phyloP scores from a whole-genome alignment of 192 early-diverging fungal genomes.

The Mortierella alpina region DNA sequence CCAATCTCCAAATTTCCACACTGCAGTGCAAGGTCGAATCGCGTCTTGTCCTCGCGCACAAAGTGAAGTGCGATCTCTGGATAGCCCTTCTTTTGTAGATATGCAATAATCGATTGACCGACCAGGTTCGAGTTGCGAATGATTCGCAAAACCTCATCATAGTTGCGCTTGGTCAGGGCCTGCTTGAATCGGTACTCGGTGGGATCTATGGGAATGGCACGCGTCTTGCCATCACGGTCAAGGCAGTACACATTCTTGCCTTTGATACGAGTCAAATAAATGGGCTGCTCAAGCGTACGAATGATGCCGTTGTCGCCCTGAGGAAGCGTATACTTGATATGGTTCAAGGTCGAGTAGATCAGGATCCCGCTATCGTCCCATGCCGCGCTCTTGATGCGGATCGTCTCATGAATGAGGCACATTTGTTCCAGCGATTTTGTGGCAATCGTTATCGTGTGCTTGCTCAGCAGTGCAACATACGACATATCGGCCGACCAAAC shows the following conservation, averaged over 20 bases:
- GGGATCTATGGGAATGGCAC: conserved; percentile 90
- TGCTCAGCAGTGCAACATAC: conserved; percentile 91
- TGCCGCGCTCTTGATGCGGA: conserved; percentile 96
- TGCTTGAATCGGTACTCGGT: conserved; percentile 99
- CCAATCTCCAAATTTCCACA: conserved; percentile 98
- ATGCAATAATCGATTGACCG: conserved; percentile 98
- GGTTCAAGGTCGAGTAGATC: conserved; percentile 97
- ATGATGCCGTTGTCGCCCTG: conserved; percentile 98
- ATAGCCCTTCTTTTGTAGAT: conserved; percentile 99
- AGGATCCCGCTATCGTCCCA: conserved; percentile 95
- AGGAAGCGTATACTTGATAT: conserved; percentile 96
- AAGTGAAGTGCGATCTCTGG: conserved; percentile 99
- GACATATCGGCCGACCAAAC: conserved; percentile 93
- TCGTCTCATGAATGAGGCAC: conserved; percentile 94
- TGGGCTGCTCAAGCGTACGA: conserved; percentile 94
- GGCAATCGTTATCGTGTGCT: conserved; percentile 95
- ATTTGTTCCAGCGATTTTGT: conserved; percentile 90
- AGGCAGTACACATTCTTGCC: conserved; percentile 88
- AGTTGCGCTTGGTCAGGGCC: conserved; percentile 89
- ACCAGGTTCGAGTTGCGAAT: conserved; percentile 96
- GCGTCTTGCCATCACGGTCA: conserved; percentile 92
- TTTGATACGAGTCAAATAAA: conserved; percentile 90
- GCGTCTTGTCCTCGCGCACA: conserved; percentile 95
- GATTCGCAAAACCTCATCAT: conserved; percentile 96
- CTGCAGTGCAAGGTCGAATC: conserved; percentile 96